Conservation (phyloP, 2,329 filamentous ascomycete species). For the Fonsecaea monophora region DNA sequence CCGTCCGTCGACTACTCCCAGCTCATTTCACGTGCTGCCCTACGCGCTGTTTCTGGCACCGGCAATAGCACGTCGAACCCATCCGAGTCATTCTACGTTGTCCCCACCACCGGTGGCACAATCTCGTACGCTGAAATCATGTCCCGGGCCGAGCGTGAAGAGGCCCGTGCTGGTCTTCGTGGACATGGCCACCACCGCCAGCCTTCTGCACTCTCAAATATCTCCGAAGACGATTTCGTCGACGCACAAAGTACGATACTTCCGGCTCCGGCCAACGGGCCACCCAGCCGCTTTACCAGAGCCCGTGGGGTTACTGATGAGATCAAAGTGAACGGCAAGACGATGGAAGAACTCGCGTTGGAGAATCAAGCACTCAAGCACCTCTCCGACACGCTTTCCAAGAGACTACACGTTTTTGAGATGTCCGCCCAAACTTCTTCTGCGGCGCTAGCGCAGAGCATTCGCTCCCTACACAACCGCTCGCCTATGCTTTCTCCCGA, state of each 20-base stretch:
- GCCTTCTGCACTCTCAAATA: conserved; percentile 59
- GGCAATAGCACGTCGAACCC: conserved; percentile 64
- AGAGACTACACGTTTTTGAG: conserved; percentile 90
- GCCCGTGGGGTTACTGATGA: conserved; percentile 21
- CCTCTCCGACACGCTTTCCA: conserved; percentile 83
- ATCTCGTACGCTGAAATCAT: conserved; percentile 92
- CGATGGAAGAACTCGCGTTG: conserved; percentile 83
- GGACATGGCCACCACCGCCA: conserved; percentile 41
- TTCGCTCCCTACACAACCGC: conserved; percentile 56
- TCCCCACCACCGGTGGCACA: conserved; percentile 88
- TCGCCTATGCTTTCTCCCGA: conserved; percentile 35
- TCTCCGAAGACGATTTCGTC: conserved; percentile 84
- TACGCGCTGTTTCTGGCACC: conserved; percentile 77
- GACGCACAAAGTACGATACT: conserved; percentile 74
- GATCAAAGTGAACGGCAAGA: conserved; percentile 59
- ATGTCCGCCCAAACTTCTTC: conserved; percentile 87
- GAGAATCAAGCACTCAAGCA: conserved; percentile 88
- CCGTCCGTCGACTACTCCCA: conserved; percentile 76
- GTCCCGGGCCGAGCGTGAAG: conserved; percentile 57
- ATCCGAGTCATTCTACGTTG: conserved; percentile 85
- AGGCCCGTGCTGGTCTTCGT: conserved; percentile 42
- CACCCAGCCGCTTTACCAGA: conserved; percentile 34
- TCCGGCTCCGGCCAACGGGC: conserved; percentile 45
- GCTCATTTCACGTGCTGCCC: conserved; percentile 83
- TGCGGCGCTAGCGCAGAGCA: conserved; percentile 84